Evolutionary conservation across 305 asterid species (phyloP), one percentile per base, ranked within the genome.

Genomic region (Ajuga reptans): DNA sequence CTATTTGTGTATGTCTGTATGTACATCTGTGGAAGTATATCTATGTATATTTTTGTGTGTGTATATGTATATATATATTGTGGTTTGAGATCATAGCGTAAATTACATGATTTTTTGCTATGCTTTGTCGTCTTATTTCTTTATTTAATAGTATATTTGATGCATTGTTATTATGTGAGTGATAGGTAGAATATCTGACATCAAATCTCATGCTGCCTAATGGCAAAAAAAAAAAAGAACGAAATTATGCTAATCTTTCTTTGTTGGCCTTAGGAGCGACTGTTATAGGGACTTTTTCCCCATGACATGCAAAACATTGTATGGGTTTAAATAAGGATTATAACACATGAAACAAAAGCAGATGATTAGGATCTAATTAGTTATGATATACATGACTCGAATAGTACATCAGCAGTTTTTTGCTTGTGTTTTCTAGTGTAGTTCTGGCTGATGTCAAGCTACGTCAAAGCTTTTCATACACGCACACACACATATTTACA

Each of bases 91-190:
- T 37, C 15, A 9, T 47, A 47, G 15, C 53, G 21, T 14, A 47
- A 52, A 17, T 39, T 52, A 34, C 52, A 49, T 34, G 51, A 33
- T 46, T 36, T 16, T 49, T 64, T 15, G 4, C 2, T 3, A 3
- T 54, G 57, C 49, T 46, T 27, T 7, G 1, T 29, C 31, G 71
- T 60, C 50, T 43, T 24, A 29, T 52, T 54, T 37, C 16, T 78
- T 61, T 56, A 55, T 73, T 50, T 58, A 9, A 34, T n/a, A 55
- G 17, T 43, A 16, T 51, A 58, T 47, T 45, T 64, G 74, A 45
- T 61, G 47, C 68, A 57, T 24, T 57, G 46, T 58, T 29, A 57
- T 53, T 50, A 45, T 37, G 73, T 71, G 75, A 62, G 65, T 68
- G 69, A 46, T 65, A 50, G 46, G 16, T 31, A 56, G 42, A 49